Base-by-base conservation (phyloP, 345 rosid genomes). In the Eucalyptus sp. region DNA sequence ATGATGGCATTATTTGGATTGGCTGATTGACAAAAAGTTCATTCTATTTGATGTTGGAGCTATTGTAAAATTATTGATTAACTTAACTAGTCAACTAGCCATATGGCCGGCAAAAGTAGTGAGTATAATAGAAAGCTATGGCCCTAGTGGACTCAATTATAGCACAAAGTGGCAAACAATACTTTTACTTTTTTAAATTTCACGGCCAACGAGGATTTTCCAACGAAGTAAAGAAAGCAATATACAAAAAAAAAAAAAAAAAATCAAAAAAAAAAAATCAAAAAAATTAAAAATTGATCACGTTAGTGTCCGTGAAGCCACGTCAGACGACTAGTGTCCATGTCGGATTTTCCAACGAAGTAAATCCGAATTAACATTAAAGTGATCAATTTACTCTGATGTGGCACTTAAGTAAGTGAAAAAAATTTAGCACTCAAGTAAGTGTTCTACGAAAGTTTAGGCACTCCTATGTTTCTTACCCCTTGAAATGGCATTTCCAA, bases 251-350 rank as follows among this genome's bases (percentile, higher is more conserved):
- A 52, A 52, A 52, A 52, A 52, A 7, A 52, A 52, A 52, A 1
- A 3, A 18, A n/a, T n/a, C n/a, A n/a, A n/a, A n/a, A 52, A 52
- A 7, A 52, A 52, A 52, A 1, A 3, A 18, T 52, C 24, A 52
- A 52, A 52, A 52, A 52, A 41, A 41, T 4, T 41, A 18, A 52
- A 52, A 52, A 18, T 52, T 52, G 58, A 52, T 52, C 58, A 52
- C 5, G 2, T 52, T 18, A 52, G 25, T 52, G 58, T 52, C 25
- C 0, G 25, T 1, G 0, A 52, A 18, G 25, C 58, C 58, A 52
- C 0, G 25, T 20, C 4, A 0, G 0, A 52, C 0, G 2, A 52
- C 1, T 52, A 18, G 24, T 52, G 58, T 52, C 24, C 58, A 52
- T 10, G 4, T 52, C 10, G 0, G 5, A 52, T 52, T 52, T 51